A percentile compares a stretch with the other conserved stretches of the same genome.
These are phyloP conservation scores for Simplicillium sp. DNA, from an alignment of 2,329 filamentous ascomycete species.

Conservation along the genomic window DNA sequence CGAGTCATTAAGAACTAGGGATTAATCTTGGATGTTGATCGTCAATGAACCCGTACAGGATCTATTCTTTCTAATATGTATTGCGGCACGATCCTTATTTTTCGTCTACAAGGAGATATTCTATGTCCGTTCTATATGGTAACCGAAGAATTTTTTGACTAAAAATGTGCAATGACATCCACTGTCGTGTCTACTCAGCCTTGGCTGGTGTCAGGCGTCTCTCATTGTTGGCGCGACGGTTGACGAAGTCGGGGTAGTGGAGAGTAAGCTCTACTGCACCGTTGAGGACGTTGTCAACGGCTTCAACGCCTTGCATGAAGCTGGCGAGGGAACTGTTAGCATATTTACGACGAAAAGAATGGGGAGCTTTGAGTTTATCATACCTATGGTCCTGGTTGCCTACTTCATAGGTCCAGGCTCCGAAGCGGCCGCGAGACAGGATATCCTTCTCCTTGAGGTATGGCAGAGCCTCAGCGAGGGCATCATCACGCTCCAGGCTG, in stretches of 20 bases:
- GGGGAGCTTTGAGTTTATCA: neutral
- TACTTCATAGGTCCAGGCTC: conserved; percentile 83
- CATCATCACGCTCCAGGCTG: conserved; percentile 77
- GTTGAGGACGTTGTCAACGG: conserved; percentile 80
- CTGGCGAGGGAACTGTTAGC: neutral
- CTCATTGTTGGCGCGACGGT: conserved; percentile 55
- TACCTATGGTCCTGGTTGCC: conserved; percentile 9
- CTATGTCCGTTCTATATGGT: too few species aligned
- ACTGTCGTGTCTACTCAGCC: too few species aligned
- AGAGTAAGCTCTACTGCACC: conserved; percentile 85
- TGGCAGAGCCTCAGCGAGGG: conserved; percentile 75
- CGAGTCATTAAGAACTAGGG: too few species aligned
- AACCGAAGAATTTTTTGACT: too few species aligned
- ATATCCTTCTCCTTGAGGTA: conserved; percentile 78
- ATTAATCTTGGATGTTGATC: too few species aligned
- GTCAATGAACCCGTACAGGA: too few species aligned
- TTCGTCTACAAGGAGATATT: too few species aligned
- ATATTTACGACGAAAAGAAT: neutral
- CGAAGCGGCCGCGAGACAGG: conserved; percentile 83
- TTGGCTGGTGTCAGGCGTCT: too few species aligned
- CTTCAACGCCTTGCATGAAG: conserved; percentile 89
- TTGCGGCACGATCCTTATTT: too few species aligned
- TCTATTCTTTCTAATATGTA: too few species aligned
- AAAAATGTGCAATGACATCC: too few species aligned
- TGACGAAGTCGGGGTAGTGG: conserved; percentile 96